Percentiles rank a stretch among this genome's conserved stretches.
phyloP scores from a whole-genome alignment of 331 rosid species.

The Rosa hybrid region DNA sequence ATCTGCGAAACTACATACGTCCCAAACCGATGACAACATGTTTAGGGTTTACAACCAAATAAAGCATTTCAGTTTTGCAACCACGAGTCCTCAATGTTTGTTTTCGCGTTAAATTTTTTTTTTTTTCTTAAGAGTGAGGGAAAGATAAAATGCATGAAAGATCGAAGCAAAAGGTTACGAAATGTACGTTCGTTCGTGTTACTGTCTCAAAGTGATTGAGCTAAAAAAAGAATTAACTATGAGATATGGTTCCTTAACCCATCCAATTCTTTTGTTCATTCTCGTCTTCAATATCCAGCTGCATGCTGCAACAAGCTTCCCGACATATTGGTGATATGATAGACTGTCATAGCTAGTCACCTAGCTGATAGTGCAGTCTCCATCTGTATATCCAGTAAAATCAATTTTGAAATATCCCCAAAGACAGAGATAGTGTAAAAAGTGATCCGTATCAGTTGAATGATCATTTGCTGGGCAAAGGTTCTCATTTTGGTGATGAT shows the following conservation, averaged over 20 bases:
- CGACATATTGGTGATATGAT: not conserved
- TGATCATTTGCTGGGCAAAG: slow-evolving; percentile 28
- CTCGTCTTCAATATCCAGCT: not conserved
- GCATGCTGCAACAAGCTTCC: not conserved
- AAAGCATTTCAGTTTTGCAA: too few relatives aligned
- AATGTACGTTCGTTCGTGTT: not conserved
- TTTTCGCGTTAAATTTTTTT: too few relatives aligned
- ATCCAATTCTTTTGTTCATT: not conserved
- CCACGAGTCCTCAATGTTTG: too few relatives aligned
- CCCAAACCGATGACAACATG: too few relatives aligned
- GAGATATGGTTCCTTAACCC: not conserved
- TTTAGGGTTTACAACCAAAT: too few relatives aligned
- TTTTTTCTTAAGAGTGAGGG: too few relatives aligned
- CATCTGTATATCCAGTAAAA: not conserved
- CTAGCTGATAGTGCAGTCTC: not conserved
- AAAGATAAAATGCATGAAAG: too few relatives aligned
- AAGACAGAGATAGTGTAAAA: not conserved
- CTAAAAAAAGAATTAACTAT: too few relatives aligned
- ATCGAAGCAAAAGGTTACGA: too few relatives aligned
- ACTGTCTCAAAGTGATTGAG: not conserved
- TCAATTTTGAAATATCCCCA: not conserved
- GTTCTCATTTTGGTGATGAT: slow-evolving; percentile 32
- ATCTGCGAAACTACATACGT: too few relatives aligned
- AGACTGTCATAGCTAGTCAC: not conserved
- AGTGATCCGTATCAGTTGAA: slow-evolving; percentile 21